Evolutionary conservation across 2,329 filamentous ascomycete species (phyloP).

Genomic region (Trichoderma harzianum): DNA sequence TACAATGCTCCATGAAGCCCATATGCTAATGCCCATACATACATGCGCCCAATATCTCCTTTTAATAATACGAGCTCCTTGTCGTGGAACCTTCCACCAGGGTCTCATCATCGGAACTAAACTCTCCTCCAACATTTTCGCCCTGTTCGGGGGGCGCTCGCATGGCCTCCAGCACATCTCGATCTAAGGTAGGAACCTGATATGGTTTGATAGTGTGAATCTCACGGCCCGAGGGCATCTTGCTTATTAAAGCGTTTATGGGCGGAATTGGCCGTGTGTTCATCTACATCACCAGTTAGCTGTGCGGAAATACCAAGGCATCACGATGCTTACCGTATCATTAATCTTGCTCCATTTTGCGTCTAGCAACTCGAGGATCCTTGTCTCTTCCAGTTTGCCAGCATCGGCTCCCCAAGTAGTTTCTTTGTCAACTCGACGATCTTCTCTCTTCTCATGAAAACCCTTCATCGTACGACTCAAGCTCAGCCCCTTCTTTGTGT

Average conservation of each 20-base stretch:
- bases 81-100: conserved; percentile 38
- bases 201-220: conserved; percentile 73
- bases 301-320: fast-evolving
- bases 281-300: conserved; percentile 50
- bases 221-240: conserved; percentile 84
- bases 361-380: conserved; percentile 83
- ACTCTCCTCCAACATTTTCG: conserved; percentile 33
- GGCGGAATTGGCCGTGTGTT: conserved; percentile 76
- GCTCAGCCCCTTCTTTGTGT: conserved; percentile 51
- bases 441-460: conserved; percentile 73
- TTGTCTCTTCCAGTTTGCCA: conserved; percentile 76
- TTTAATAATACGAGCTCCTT: conserved; percentile 39
- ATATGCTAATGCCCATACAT: not conserved
- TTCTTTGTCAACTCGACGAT: conserved; percentile 72
- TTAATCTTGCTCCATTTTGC: conserved; percentile 91
- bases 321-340: conserved; percentile 64
- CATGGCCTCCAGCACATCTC: conserved; percentile 61
- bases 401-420: conserved; percentile 76
- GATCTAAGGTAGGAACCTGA: conserved; percentile 61
- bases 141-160: conserved; percentile 37
- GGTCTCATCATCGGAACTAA: conserved; percentile 40
- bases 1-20: not conserved
- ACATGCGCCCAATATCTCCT: not conserved
- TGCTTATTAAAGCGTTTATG: conserved; percentile 66
- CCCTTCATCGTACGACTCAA: conserved; percentile 68